Conservation (phyloP, 2,329 filamentous ascomycete genomes). For the Alternaria arbusti region DNA sequence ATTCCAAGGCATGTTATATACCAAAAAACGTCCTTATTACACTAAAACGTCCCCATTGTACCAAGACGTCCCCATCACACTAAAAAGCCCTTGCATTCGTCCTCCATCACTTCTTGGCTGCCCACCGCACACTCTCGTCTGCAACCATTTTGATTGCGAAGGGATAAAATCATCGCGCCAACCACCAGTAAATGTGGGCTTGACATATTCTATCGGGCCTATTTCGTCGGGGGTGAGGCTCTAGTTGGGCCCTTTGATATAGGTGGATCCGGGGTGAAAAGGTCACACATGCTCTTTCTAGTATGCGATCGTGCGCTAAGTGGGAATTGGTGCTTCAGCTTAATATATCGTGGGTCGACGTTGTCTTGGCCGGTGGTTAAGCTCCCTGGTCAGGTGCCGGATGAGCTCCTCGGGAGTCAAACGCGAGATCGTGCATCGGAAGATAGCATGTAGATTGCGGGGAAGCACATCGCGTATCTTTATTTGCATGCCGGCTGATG, state of each 20-base stretch:
- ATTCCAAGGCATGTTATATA: not conserved
- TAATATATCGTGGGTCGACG: not conserved
- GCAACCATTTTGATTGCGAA: not conserved
- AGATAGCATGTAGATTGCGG: not conserved
- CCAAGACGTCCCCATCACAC: not conserved
- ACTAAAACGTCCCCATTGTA: not conserved
- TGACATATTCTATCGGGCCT: not conserved
- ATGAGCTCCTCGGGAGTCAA: not conserved
- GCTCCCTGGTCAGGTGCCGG: not conserved
- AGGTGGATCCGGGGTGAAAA: not conserved
- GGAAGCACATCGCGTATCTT: not conserved
- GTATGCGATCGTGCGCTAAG: not conserved
- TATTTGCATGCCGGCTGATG: not conserved
- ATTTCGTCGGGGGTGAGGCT: not conserved
- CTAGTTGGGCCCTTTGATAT: not conserved
- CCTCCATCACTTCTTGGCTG: not conserved
- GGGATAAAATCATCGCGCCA: not conserved
- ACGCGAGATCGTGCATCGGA: not conserved
- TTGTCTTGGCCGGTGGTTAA: constrained; percentile 3
- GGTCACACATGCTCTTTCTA: not conserved
- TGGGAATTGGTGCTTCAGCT: not conserved
- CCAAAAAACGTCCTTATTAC: not conserved
- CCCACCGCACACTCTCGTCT: not conserved
- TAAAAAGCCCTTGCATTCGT: not conserved
- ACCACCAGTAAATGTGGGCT: not conserved